phyloP scores from a whole-genome alignment of 768 basidiomycete species.

The Pisolithus sp. region DNA sequence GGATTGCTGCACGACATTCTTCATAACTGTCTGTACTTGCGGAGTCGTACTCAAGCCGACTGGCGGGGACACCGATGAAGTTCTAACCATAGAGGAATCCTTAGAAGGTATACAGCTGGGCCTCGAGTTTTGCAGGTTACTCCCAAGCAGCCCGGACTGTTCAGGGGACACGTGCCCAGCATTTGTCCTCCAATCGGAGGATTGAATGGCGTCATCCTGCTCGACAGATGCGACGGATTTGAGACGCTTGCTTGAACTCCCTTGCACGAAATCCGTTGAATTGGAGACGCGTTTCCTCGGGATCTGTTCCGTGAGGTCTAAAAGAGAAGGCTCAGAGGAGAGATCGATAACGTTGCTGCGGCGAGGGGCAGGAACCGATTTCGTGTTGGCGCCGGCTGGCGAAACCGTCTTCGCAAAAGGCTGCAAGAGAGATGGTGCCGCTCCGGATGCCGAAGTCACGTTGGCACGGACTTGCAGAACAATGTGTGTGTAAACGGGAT shows the following conservation, averaged over 20 bases:
- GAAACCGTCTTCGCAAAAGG: conserved; percentile 30
- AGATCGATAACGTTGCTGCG: conserved; percentile 11
- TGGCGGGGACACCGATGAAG: neutral
- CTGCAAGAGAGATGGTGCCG: conserved; percentile 42
- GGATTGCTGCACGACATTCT: neutral
- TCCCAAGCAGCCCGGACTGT: conserved; percentile 9
- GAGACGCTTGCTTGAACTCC: conserved; percentile 26
- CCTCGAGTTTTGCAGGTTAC: neutral
- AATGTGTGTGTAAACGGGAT: conserved; percentile 5
- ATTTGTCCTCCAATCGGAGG: conserved; percentile 5
- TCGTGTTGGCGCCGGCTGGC: neutral
- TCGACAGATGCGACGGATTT: conserved; percentile 14
- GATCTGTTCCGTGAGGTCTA: neutral
- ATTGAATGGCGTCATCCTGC: conserved; percentile 20
- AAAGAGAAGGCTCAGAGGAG: conserved; percentile 8
- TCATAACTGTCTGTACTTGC: neutral
- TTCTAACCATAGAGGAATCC: neutral
- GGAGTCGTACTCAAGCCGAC: neutral
- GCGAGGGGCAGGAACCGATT: conserved; percentile 5
- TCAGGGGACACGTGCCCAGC: conserved; percentile 14
- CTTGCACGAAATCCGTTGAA: conserved; percentile 9
- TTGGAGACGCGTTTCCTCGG: conserved; percentile 29
- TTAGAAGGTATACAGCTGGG: neutral
- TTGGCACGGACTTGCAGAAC: conserved; percentile 20
- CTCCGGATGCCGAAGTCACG: conserved; percentile 12